These are phyloP conservation scores for Saussurea involucrata DNA, from an alignment of 129 eudicot genomes.

Conservation along the genomic window DNA sequence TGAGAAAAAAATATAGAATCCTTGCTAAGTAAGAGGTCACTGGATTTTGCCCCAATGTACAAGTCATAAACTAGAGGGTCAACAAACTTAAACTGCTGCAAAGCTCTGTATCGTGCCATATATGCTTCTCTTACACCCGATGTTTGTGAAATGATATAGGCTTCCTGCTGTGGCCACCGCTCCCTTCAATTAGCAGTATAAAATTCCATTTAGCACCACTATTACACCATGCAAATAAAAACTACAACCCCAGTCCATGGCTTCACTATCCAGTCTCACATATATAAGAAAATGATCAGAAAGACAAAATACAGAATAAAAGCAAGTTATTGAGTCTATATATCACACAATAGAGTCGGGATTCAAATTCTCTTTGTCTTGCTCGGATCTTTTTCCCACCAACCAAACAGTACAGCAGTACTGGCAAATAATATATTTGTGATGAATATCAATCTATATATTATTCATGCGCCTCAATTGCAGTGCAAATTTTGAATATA, in stretches of 20 bases:
- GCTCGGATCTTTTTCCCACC: neutral
- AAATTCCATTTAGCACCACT: constrained; percentile 7
- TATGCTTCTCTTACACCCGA: constrained; percentile 56
- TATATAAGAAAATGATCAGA: neutral
- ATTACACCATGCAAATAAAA: neutral
- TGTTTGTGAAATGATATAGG: constrained; percentile 18
- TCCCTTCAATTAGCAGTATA: constrained; percentile 37
- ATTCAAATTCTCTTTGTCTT: neutral
- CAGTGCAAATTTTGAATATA: neutral
- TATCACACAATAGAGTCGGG: neutral
- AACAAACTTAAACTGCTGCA: constrained; percentile 53
- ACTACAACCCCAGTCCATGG: constrained; percentile 2
- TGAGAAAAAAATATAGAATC: constrained; percentile 47
- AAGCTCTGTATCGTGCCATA: constrained; percentile 40
- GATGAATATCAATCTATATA: neutral
- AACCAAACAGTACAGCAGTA: neutral
- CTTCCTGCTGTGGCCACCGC: constrained; percentile 57
- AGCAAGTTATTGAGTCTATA: neutral
- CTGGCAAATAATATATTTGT: neutral
- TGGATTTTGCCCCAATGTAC: constrained; percentile 29
- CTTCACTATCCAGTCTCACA: neutral
- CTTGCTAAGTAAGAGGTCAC: constrained; percentile 44
- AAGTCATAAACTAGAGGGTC: constrained; percentile 48
- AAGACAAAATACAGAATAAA: neutral
- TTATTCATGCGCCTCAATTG: neutral